A percentile compares a stretch with the other conserved stretches of the same genome.
These are phyloP conservation scores for Leccinum fibrillosum DNA, from an alignment of 768 basidiomycete genomes.

Conservation along the genomic window DNA sequence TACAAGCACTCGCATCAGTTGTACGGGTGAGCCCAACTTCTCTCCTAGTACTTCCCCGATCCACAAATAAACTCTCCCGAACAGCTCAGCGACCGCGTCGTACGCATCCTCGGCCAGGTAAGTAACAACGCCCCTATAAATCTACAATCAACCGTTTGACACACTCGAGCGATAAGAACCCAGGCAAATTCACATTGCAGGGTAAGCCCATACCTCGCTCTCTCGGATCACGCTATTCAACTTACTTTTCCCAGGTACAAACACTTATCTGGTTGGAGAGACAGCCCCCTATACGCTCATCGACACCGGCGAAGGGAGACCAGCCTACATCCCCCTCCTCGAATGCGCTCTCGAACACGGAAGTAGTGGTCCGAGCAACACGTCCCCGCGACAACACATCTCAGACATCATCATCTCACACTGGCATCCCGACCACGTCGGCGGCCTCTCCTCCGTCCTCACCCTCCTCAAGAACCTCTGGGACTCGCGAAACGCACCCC, in stretches of 20 bases:
- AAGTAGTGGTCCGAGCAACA: neutral
- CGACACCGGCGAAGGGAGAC: conserved; percentile 77
- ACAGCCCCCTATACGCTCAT: conserved; percentile 72
- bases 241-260: conserved; percentile 60
- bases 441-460: conserved; percentile 72
- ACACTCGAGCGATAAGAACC: conserved; percentile 52
- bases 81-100: conserved; percentile 67
- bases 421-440: conserved; percentile 84
- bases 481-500: conserved; percentile 43
- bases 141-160: neutral
- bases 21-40: conserved; percentile 41
- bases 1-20: conserved; percentile 51
- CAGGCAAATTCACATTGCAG: conserved; percentile 85
- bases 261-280: conserved; percentile 80
- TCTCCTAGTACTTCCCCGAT: neutral
- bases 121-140: neutral
- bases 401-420: conserved; percentile 93
- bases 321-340: conserved; percentile 65
- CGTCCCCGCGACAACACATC: conserved; percentile 38
- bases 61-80: neutral
- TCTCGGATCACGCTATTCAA: too few relatives aligned
- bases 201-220: conserved; percentile 37
- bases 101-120: conserved; percentile 77
- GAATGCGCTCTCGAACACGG: conserved; percentile 56
- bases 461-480: conserved; percentile 61